A percentile compares a stretch with the other conserved stretches of the same genome.
These are phyloP conservation scores for Microascus cirrosus DNA, from an alignment of 2,329 filamentous ascomycete genomes.

Conservation along the genomic window DNA sequence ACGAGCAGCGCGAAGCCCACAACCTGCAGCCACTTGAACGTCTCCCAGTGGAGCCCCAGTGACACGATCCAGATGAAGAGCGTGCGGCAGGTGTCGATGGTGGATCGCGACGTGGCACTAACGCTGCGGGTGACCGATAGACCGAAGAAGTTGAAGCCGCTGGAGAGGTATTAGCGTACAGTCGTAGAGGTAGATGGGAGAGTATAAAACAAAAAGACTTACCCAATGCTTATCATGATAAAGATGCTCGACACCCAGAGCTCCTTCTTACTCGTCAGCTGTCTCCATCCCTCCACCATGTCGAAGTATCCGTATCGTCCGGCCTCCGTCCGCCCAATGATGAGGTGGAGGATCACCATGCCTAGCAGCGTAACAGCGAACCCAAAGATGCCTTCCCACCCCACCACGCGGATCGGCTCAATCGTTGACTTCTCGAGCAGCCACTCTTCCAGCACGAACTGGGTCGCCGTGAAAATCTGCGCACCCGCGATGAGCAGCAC, in stretches of 20 bases:
- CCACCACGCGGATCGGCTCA: conserved; percentile 82
- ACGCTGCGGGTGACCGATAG: conserved; percentile 83
- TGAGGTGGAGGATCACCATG: conserved; percentile 71
- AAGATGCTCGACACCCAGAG: conserved; percentile 70
- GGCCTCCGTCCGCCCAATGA: conserved; percentile 61
- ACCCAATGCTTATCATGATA: conserved; percentile 98
- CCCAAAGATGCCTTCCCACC: conserved; percentile 93
- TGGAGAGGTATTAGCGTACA: conserved; percentile 21
- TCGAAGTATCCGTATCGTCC: conserved; percentile 84
- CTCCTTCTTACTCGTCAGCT: conserved; percentile 61
- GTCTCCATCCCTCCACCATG: conserved; percentile 69
- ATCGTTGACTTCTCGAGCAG: conserved; percentile 57
- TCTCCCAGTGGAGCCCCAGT: conserved; percentile 88
- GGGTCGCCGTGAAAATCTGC: conserved; percentile 92
- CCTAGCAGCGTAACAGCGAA: conserved; percentile 66
- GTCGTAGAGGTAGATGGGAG: background rate
- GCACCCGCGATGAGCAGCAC: conserved; percentile 85
- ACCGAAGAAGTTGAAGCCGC: conserved; percentile 98
- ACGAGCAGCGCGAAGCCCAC: conserved; percentile 79
- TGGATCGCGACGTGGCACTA: conserved; percentile 85
- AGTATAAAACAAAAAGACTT: conserved; percentile 14
- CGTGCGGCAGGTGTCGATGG: conserved; percentile 94
- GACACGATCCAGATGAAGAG: conserved; percentile 98
- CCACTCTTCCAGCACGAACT: conserved; percentile 93
- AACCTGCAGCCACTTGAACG: conserved; percentile 95